Evolutionary conservation across 108 stramenopile species (phyloP), one percentile per base, ranked within the genome.

Genomic region (Nannochloropsis gaditana): DNA sequence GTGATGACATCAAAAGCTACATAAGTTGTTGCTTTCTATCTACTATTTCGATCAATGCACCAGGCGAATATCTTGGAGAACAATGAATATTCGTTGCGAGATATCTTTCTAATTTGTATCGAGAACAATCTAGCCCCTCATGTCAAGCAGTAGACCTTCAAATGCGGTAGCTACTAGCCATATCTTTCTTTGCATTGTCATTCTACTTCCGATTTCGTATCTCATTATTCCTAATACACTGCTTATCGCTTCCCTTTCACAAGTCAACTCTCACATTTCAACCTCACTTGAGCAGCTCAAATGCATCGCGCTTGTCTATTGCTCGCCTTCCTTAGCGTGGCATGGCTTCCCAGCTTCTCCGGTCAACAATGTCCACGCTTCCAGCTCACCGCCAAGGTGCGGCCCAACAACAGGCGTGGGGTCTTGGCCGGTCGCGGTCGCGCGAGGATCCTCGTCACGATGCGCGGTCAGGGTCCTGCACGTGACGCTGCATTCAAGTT

Each of bases 111-210:
- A 9, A 50, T 50, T 50, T 50, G n/a, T n/a, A n/a, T n/a, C n/a
- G n/a, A n/a, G n/a, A 50, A 11, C 47, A 50, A 50, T 11, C 47
- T 50, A n/a, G 47, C 47, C 47, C 47, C 11, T 50, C 11, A 9
- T 50, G 10, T 50, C 47, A 11, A 50, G 79, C 93, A 93, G 90
- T 96, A 96, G 17, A 95, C 93, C 80, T 95, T 94, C 21, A 9
- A 9, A 11, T 50, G 47, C 9, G 10, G 47, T 50, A 50, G 59
- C n/a, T 73, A 2, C 2, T 73, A 2, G 19, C 2, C 59, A 73
- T 19, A 73, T 2, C 15, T 19, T 15, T 15, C 19, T n/a, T 73
- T 73, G 59, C 19, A 2, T 15, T 73, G 59, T n/a, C 59, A 19
- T 15, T 73, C 59, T 73, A n/a, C n/a, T 15, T 73, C 3, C 19